phyloP scores from a whole-genome alignment of 345 rosid genomes.

The Eucalyptus curtisii region DNA sequence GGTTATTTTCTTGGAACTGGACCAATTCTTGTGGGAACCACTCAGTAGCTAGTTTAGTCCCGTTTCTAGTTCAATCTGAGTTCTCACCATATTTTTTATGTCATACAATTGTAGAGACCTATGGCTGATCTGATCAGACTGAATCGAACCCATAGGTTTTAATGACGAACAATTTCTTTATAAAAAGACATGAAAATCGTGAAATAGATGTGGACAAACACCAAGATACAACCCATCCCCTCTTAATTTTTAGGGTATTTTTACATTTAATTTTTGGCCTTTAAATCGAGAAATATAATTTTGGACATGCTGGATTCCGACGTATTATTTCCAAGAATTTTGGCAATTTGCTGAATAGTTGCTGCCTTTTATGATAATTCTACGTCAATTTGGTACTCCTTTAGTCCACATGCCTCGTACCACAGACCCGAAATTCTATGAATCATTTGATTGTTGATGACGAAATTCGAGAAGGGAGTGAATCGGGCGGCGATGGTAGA shows the following conservation, averaged over 20 bases:
- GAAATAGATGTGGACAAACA: background rate
- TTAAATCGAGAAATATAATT: background rate
- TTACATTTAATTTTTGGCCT: background rate
- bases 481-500: background rate
- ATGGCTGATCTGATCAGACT: too few species aligned
- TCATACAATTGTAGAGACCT: background rate
- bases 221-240: too few species aligned
- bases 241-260: background rate
- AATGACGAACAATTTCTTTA: too few species aligned
- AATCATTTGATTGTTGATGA: background rate
- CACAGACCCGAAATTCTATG: background rate
- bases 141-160: background rate
- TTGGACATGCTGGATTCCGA: background rate
- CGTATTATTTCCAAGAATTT: background rate
- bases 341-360: background rate
- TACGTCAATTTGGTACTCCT: background rate
- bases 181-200: background rate
- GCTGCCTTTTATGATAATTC: background rate
- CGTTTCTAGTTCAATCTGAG: accelerated
- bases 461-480: background rate
- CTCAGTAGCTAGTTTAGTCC: accelerated
- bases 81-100: background rate
- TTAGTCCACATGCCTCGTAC: background rate
- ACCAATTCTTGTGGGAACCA: background rate
- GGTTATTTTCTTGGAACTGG: too few species aligned